Percentiles rank a stretch among this genome's conserved stretches.
Conservation (phyloP, 2,329 filamentous ascomycete species). For the Thermothelomyces thermophilus region DNA sequence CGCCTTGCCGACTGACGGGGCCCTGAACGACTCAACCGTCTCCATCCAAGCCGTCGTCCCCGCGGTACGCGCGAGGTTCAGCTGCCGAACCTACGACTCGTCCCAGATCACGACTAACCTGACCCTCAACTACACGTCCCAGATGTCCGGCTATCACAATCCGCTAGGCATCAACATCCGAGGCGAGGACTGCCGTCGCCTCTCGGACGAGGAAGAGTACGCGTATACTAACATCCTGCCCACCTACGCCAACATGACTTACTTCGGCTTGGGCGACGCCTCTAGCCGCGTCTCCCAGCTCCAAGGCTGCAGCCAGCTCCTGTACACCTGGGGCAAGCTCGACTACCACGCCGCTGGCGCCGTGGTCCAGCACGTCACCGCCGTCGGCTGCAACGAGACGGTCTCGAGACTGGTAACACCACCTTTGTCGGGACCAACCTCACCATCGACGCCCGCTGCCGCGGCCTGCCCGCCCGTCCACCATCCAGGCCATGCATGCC, state of each 20-base stretch:
- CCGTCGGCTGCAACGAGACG: slow-evolving; percentile 3
- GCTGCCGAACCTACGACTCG: neutral
- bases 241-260: slow-evolving; percentile 3
- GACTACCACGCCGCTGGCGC: neutral
- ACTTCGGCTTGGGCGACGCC: neutral
- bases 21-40: neutral
- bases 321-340: slow-evolving; percentile 6
- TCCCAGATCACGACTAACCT: neutral
- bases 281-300: neutral
- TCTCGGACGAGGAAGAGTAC: neutral
- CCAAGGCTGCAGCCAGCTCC: slow-evolving; percentile 4
- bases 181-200: slow-evolving; percentile 1
- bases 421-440: neutral
- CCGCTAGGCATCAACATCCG: slow-evolving; percentile 1
- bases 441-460: neutral
- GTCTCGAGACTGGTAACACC: neutral
- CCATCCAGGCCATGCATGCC: neutral
- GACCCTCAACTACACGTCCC: neutral
- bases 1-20: neutral
- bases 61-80: neutral
- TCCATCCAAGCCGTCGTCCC: neutral
- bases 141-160: neutral
- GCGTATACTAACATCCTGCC: neutral
- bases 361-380: neutral
- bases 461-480: neutral